Conservation (phyloP, 805 yeast genomes). For the Metschnikowia chrysomelidarum region DNA sequence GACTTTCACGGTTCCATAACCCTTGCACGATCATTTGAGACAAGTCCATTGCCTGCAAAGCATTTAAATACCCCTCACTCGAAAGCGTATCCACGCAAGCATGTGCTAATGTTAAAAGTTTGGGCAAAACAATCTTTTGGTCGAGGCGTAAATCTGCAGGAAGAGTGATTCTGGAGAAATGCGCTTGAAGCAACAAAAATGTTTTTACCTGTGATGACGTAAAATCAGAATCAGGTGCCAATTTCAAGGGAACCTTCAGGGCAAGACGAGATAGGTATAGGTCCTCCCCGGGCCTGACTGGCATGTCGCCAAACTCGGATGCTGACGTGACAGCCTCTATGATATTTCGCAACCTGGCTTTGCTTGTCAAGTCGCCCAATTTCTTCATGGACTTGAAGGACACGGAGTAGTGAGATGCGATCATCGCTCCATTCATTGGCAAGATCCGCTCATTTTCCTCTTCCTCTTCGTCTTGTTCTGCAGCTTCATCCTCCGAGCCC, state of each 20-base stretch:
- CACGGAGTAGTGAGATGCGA: conserved; percentile 71
- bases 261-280: conserved; percentile 48
- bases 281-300: conserved; percentile 63
- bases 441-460: conserved; percentile 40
- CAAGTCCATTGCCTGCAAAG: conserved; percentile 80
- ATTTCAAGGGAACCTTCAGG: conserved; percentile 61
- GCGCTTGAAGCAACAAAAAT: conserved; percentile 75
- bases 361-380: conserved; percentile 51
- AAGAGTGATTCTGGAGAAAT: conserved; percentile 63
- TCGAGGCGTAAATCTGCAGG: conserved; percentile 64
- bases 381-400: conserved; percentile 66
- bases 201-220: conserved; percentile 65
- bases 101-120: conserved; percentile 50
- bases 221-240: conserved; percentile 30
- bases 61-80: conserved; percentile 75
- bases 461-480: conserved; percentile 37
- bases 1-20: conserved; percentile 75
- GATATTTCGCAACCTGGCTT: conserved; percentile 58
- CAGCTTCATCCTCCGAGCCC: conserved; percentile 23
- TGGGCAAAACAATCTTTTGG: conserved; percentile 49
- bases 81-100: conserved; percentile 76
- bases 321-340: conserved; percentile 67
- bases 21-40: conserved; percentile 88
- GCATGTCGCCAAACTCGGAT: conserved; percentile 64
- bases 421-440: conserved; percentile 69